A percentile compares a stretch with the other conserved stretches of the same genome.
Evolutionary conservation across 2,329 filamentous ascomycete genomes (phyloP).

Genomic region (Nemania bipapillata): DNA sequence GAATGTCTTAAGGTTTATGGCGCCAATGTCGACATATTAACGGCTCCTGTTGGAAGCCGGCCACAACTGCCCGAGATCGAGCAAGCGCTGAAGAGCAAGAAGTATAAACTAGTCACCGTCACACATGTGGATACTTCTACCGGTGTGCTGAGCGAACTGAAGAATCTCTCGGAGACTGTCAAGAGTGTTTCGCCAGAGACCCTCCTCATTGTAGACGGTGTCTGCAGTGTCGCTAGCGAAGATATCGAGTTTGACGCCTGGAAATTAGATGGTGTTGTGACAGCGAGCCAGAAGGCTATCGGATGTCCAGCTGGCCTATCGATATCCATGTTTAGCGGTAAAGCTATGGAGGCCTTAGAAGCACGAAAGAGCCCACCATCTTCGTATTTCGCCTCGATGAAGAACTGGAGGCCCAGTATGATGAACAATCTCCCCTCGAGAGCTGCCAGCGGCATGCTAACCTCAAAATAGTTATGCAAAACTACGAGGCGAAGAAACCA

Average conservation of each 20-base stretch:
- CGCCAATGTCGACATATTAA: slow-evolving; percentile 87
- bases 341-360: slow-evolving; percentile 83
- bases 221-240: slow-evolving; percentile 95
- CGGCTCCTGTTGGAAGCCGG: slow-evolving; percentile 85
- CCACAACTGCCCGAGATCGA: slow-evolving; percentile 90
- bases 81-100: slow-evolving; percentile 85
- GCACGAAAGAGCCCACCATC: slow-evolving; percentile 81
- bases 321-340: slow-evolving; percentile 91
- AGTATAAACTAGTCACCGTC: slow-evolving; percentile 93
- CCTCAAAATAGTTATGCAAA: slow-evolving; percentile 82
- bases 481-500: slow-evolving; percentile 97
- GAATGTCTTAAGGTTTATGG: slow-evolving; percentile 93
- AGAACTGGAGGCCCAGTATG: slow-evolving; percentile 93
- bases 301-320: slow-evolving; percentile 93
- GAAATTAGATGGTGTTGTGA: slow-evolving; percentile 91
- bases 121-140: slow-evolving; percentile 98
- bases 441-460: slow-evolving; percentile 35
- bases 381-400: slow-evolving; percentile 95
- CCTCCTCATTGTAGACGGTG: slow-evolving; percentile 90
- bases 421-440: neutral
- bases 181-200: slow-evolving; percentile 90
- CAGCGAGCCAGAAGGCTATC: slow-evolving; percentile 96
- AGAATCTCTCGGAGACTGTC: slow-evolving; percentile 83
- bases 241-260: slow-evolving; percentile 96
- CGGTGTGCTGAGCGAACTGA: slow-evolving; percentile 90